Base-by-base conservation (phyloP, 345 rosid species). In the Pistacia atlantica region DNA sequence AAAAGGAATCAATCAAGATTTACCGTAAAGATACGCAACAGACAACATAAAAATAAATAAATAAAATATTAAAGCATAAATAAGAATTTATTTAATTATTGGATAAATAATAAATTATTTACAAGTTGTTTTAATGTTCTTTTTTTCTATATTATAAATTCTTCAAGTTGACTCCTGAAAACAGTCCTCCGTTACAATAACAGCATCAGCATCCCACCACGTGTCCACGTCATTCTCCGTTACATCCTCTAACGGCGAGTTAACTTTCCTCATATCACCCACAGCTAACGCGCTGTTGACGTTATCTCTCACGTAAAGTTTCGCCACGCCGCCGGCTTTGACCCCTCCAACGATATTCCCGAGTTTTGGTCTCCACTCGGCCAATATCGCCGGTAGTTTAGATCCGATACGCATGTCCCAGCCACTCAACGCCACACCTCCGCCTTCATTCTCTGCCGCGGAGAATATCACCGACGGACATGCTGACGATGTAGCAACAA, bases 141-240 rank as follows among this genome's bases (percentile, higher is more conserved):
- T 25, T 25, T 25, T 25, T 25, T 25, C 25, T 25, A 25, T 25
- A 25, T 25, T 25, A 25, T n/a, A 13, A 33, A 63, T 25, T 46
- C 48, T 55, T 38, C 28, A 38, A 20, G 16, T 22, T 35, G 49
- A 57, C 22, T 22, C 46, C 9, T 46, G 22, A 17, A 61, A 35
- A 51, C 33, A 68, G 57, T 74, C 87, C 42, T 75, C 80, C 20
- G 71, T 59, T 0, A 63, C 76, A 2, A 73, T 61, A 75, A 84
- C 90, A 79, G 81, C 84, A 83, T 92, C 91, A 54, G 97, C 88
- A 69, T 86, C 92, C 84, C 90, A 91, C 88, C 91, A 83, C 7
- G 80, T 82, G 1, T 77, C 89, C 69, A 48, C 76, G 20, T 86
- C 89, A 13, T 81, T 46, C 57, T 80, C 90, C 80, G 88, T 80